Evolutionary conservation across 83 land plant genomes (phyloP).

Genomic region (Larix sibirica): DNA sequence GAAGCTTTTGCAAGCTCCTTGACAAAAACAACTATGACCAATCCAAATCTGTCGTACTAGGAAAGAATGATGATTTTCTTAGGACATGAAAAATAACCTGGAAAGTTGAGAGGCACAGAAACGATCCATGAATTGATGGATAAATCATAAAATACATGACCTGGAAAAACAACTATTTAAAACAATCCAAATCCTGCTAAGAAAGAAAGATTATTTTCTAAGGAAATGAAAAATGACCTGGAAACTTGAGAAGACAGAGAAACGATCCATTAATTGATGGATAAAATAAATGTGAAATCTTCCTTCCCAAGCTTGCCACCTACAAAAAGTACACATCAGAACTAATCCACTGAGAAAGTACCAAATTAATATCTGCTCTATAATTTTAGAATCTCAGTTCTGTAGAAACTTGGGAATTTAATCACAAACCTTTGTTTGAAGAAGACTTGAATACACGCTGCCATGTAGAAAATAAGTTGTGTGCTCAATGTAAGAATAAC

Average conservation of each 20-base stretch:
- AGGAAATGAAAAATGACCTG: conserved; percentile 37
- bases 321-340: conserved; percentile 22
- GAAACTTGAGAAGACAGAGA: conserved; percentile 37
- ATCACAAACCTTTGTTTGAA: conserved; percentile 68
- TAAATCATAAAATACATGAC: not conserved
- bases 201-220: not conserved
- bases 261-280: conserved; percentile 29
- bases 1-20: not conserved
- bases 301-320: conserved; percentile 71
- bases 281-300: conserved; percentile 21
- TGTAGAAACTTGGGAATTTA: not conserved
- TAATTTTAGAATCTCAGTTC: not conserved
- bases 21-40: not conserved
- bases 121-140: conserved; percentile 28
- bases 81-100: conserved; percentile 36
- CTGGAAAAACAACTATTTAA: not conserved
- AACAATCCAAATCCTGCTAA: not conserved
- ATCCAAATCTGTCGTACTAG: not conserved
- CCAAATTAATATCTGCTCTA: not conserved
- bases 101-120: conserved; percentile 28
- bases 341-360: not conserved
- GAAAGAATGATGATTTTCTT: not conserved
- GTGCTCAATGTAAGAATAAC: conserved; percentile 58
- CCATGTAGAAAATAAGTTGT: conserved; percentile 57
- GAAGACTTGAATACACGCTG: conserved; percentile 67